Percentiles rank a stretch among this genome's conserved stretches.
phyloP scores from a whole-genome alignment of 2,329 filamentous ascomycete species.

The Arthroderma sp. region DNA sequence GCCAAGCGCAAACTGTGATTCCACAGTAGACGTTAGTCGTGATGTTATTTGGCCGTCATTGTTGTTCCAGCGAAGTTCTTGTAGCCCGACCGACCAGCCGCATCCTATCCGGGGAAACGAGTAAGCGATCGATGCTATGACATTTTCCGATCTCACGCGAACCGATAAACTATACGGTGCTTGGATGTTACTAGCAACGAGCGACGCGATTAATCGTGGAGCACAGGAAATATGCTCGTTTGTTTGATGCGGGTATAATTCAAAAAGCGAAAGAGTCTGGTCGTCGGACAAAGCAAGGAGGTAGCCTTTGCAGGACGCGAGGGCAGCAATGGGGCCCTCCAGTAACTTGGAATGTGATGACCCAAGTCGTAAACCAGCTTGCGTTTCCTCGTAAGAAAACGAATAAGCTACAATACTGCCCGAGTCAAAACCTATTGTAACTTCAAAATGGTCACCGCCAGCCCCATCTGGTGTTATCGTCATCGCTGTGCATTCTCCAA shows the following conservation, averaged over 20 bases:
- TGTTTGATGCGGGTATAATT: conserved; percentile 30
- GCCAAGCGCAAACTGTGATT: conserved; percentile 24
- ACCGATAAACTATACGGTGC: conserved; percentile 73
- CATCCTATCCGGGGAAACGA: conserved; percentile 61
- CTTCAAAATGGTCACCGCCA: conserved; percentile 38
- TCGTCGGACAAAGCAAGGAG: conserved; percentile 63
- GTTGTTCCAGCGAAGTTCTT: conserved; percentile 61
- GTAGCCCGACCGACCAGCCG: conserved; percentile 84
- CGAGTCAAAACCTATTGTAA: conserved; percentile 57
- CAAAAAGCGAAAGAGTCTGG: conserved; percentile 65
- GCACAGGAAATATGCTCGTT: not conserved
- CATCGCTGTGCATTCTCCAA: conserved; percentile 48
- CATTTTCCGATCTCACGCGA: conserved; percentile 48
- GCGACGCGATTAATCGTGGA: conserved; percentile 57
- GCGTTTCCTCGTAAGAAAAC: conserved; percentile 33
- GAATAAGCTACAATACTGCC: conserved; percentile 60
- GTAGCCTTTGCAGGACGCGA: conserved; percentile 64
- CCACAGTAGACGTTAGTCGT: conserved; percentile 27
- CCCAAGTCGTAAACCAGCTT: conserved; percentile 31
- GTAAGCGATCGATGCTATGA: conserved; percentile 78
- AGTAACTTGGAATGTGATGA: conserved; percentile 51
- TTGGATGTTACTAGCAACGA: conserved; percentile 67
- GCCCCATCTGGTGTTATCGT: conserved; percentile 33
- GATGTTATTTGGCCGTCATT: conserved; percentile 31
- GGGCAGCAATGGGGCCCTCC: conserved; percentile 53